phyloP scores from a whole-genome alignment of 306 rosid genomes.

The Gastrolobium bilobum region DNA sequence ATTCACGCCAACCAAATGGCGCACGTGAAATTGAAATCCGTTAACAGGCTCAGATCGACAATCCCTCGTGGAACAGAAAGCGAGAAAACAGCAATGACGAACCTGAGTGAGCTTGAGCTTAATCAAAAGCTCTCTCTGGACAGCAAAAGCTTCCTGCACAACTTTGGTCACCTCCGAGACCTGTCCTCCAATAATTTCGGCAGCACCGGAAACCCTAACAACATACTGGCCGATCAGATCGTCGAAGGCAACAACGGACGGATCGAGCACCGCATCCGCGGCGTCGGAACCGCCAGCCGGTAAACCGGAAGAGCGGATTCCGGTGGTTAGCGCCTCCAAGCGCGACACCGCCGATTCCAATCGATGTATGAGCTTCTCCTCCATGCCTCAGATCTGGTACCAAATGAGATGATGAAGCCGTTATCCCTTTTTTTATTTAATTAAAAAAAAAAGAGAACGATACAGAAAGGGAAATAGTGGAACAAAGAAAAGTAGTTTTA shows the following conservation, averaged over 20 bases:
- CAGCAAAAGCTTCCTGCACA: conserved; percentile 72
- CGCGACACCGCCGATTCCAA: conserved; percentile 90
- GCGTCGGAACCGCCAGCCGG: conserved; percentile 42
- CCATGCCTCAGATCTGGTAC: conserved; percentile 71
- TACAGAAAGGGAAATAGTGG: conserved; percentile 37
- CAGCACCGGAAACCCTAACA: conserved; percentile 65
- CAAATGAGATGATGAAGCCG: conserved; percentile 42
- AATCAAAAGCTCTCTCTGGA: conserved; percentile 76
- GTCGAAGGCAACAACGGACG: conserved; percentile 74
- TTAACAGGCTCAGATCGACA: neutral
- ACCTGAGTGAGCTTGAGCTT: conserved; percentile 83
- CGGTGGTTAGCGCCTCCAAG: conserved; percentile 69
- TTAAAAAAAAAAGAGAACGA: neutral
- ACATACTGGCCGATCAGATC: conserved; percentile 67
- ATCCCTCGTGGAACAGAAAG: neutral
- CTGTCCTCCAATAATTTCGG: conserved; percentile 88
- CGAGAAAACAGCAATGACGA: conserved; percentile 37
- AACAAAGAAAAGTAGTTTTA: neutral
- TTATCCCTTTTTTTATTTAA: conserved; percentile 20
- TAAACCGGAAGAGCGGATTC: conserved; percentile 43
- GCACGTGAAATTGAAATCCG: conserved; percentile 38
- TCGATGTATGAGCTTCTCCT: conserved; percentile 76
- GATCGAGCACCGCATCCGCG: conserved; percentile 58
- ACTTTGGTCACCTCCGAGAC: conserved; percentile 66
- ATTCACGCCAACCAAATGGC: neutral